Evolutionary conservation across 768 basidiomycete species (phyloP).

Genomic region (Russula vinacea): DNA sequence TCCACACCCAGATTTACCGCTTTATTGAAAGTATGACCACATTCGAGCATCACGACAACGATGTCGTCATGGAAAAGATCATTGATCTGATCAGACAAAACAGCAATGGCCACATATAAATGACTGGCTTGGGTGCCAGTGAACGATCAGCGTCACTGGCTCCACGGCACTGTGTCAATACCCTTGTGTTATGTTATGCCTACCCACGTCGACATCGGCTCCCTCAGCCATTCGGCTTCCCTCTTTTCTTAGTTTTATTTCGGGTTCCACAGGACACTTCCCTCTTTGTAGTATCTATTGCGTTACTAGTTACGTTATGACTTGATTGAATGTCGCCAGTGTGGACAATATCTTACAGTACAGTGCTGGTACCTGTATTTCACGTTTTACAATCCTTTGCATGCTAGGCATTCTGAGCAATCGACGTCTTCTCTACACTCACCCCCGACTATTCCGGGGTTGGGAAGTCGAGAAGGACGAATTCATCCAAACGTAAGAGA

Average conservation of each 20-base stretch:
- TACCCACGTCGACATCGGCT: not conserved
- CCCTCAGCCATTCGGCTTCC: not conserved
- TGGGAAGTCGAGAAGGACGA: not conserved
- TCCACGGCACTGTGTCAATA: not conserved
- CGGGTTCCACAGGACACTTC: not conserved
- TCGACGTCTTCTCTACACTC: too few species aligned
- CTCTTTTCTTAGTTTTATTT: not conserved
- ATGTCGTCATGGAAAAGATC: conserved; percentile 2
- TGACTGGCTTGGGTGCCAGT: not conserved
- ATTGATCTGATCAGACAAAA: conserved; percentile 5
- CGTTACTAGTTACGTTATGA: not conserved
- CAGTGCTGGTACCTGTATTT: not conserved
- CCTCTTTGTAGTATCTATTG: not conserved
- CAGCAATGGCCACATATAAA: not conserved
- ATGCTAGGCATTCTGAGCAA: too few species aligned
- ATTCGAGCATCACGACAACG: not conserved
- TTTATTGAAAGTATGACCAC: not conserved
- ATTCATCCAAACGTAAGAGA: too few species aligned
- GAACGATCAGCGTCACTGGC: not conserved
- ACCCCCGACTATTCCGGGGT: not conserved
- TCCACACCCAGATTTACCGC: not conserved
- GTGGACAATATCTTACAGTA: not conserved
- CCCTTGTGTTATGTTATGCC: too few species aligned
- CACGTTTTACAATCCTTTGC: not conserved
- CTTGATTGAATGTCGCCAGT: not conserved